Evolutionary conservation across 805 yeast species (phyloP).

Genomic region (Debaryomyces hansenii): DNA sequence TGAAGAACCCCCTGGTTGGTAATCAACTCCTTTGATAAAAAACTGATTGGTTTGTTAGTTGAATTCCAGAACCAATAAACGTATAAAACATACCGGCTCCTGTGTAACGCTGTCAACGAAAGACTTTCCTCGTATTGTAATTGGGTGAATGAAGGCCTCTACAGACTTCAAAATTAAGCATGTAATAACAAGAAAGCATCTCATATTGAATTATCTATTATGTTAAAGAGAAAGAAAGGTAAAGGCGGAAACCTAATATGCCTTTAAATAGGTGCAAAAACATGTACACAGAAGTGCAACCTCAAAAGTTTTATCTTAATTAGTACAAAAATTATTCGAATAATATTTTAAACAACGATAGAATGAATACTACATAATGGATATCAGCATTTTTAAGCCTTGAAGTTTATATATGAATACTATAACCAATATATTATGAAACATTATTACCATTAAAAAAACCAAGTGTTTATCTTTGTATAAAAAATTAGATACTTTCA

Average conservation of each 20-base stretch:
- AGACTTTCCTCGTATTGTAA: conserved; percentile 64
- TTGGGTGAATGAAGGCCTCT: conserved; percentile 55
- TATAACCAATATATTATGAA: too few species aligned
- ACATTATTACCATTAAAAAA: too few species aligned
- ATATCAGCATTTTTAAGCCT: too few species aligned
- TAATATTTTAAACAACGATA: too few species aligned
- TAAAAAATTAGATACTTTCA: too few species aligned
- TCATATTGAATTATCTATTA: too few species aligned
- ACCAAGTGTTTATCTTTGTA: too few species aligned
- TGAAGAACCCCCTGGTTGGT: conserved; percentile 95
- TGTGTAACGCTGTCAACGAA: conserved; percentile 75
- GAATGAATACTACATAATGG: too few species aligned
- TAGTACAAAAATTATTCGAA: too few species aligned
- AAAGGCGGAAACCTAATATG: too few species aligned
- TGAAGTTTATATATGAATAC: too few species aligned
- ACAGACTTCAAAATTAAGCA: background rate
- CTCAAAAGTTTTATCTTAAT: background rate
- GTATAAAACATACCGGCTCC: conserved; percentile 55
- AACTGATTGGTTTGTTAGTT: conserved; percentile 45
- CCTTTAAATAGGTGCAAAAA: conserved; percentile 1
- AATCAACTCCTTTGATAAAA: conserved; percentile 83
- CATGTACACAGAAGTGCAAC: conserved; percentile 2
- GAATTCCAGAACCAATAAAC: background rate
- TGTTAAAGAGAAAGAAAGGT: too few species aligned
- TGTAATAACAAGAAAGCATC: background rate